Evolutionary conservation across 257 asterid species (phyloP).

Genomic region (Fraxinus americana): DNA sequence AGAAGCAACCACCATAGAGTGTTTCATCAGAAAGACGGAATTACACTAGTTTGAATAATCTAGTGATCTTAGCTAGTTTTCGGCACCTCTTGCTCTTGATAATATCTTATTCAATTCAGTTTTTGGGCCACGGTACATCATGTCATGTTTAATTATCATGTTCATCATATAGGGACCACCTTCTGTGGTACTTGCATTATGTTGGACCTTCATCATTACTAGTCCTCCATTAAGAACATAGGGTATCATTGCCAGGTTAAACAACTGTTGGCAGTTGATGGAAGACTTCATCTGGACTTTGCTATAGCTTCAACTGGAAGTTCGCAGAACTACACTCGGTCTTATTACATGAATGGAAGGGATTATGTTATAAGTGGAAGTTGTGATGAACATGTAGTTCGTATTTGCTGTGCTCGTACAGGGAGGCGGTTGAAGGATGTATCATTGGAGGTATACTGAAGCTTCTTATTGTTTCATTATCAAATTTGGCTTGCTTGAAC

Average conservation of each 20-base stretch:
- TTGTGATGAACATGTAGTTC: constrained; percentile 90
- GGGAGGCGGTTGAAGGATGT: constrained; percentile 91
- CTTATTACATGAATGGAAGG: constrained; percentile 89
- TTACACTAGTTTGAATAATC: constrained; percentile 2
- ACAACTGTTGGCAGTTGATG: constrained; percentile 90
- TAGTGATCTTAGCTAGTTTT: not conserved
- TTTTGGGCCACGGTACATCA: not conserved
- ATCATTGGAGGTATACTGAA: constrained; percentile 65
- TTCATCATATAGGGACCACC: not conserved
- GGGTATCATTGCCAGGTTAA: constrained; percentile 60
- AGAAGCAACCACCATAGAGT: not conserved
- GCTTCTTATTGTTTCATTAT: constrained; percentile 8
- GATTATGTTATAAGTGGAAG: constrained; percentile 96
- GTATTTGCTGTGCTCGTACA: constrained; percentile 86
- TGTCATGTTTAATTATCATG: not conserved
- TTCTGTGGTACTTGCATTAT: not conserved
- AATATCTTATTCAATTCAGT: not conserved
- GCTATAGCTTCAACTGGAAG: constrained; percentile 78
- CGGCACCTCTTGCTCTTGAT: not conserved
- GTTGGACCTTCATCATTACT: not conserved
- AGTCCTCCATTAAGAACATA: constrained; percentile 14
- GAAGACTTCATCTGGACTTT: constrained; percentile 82
- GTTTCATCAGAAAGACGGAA: not conserved
- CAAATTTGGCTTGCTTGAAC: not conserved
- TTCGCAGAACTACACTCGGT: constrained; percentile 85